Base-by-base conservation (phyloP, 352 stramenopile genomes). In the Thalassiosira oceanica region DNA sequence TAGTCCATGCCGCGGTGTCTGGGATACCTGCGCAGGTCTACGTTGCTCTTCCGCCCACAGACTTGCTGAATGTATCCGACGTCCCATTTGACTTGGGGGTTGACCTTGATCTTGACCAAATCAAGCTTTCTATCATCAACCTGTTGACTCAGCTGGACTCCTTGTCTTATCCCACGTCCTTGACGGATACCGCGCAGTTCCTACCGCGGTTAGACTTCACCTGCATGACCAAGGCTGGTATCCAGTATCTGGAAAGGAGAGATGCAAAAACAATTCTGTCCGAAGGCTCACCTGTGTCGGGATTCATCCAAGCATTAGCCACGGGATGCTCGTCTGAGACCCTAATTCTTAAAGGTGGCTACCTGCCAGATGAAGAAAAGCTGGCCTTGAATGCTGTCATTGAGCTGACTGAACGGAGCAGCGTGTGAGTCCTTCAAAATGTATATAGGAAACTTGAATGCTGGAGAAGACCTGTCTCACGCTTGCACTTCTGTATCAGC, bases 261-360 rank as follows among this genome's bases (percentile, higher is more conserved):
- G n/a, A n/a, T n/a, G n/a, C n/a, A n/a, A n/a, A n/a, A n/a, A n/a
- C n/a, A n/a, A n/a, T n/a, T n/a, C n/a, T n/a, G n/a, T n/a, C n/a
- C n/a, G n/a, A n/a, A n/a, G n/a, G n/a, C n/a, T n/a, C n/a, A n/a
- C n/a, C 60, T 11, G 26, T 70, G 4, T 29, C 60, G 31, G 54
- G 55, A 24, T 69, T 74, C 23, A 27, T 74, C 13, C 21, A 57
- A 50, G 27, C 63, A 26, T 62, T 74, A 43, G 35, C 55, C 11
- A 33, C 44, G 8, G 44, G 55, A 11, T 74, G 63, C 23, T 67
- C 62, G n/a, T 54, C 54, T n/a, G 24, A 50, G 27, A 35, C 28
- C n/a, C 41, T 75, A 8, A 23, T 15, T 1, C 31, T 75, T n/a
- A 16, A 11, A 33, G 64, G 64, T 46, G 64, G 64, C 20, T 75